Evolutionary conservation across 2,329 filamentous ascomycete species (phyloP).

Genomic region (Talaromyces sp.): DNA sequence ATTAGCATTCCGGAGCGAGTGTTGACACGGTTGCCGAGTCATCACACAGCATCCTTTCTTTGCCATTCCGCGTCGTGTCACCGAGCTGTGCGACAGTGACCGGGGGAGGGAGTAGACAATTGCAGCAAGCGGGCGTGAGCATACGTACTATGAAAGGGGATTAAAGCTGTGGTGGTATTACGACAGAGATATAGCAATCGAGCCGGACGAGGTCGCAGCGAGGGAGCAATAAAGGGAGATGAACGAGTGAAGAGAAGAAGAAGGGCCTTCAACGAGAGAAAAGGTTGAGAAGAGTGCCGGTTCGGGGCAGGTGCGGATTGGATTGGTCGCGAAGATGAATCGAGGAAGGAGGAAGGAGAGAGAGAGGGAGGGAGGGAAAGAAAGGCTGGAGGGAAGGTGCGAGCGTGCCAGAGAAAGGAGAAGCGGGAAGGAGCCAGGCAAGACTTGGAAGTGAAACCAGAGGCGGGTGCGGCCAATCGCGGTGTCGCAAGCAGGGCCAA

Average conservation of each 20-base stretch:
- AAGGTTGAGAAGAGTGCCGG: conserved; percentile 23
- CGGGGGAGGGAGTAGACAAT: not conserved
- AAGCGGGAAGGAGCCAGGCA: not conserved
- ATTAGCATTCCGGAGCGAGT: conserved; percentile 5
- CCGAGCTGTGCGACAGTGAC: not conserved
- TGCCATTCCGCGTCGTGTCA: not conserved
- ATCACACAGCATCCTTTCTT: not conserved
- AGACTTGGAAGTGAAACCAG: conserved; percentile 6
- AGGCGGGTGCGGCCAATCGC: conserved; percentile 1
- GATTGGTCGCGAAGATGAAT: conserved; percentile 6
- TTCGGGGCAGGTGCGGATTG: conserved; percentile 12
- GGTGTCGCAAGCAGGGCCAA: not conserved
- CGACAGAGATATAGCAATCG: conserved; percentile 9
- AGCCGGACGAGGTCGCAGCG: conserved; percentile 19
- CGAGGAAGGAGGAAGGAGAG: conserved; percentile 1
- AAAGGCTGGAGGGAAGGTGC: conserved; percentile 7
- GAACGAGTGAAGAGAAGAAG: conserved; percentile 29
- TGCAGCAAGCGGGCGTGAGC: not conserved
- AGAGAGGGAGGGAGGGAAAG: not conserved
- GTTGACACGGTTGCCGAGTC: conserved; percentile 3
- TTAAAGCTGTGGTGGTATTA: not conserved
- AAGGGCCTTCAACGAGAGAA: conserved; percentile 24
- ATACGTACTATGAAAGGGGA: not conserved
- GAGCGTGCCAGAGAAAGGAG: not conserved
- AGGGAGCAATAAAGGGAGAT: conserved; percentile 18